Conservation (phyloP, 345 rosid species). For the Nasturtium officinale region DNA sequence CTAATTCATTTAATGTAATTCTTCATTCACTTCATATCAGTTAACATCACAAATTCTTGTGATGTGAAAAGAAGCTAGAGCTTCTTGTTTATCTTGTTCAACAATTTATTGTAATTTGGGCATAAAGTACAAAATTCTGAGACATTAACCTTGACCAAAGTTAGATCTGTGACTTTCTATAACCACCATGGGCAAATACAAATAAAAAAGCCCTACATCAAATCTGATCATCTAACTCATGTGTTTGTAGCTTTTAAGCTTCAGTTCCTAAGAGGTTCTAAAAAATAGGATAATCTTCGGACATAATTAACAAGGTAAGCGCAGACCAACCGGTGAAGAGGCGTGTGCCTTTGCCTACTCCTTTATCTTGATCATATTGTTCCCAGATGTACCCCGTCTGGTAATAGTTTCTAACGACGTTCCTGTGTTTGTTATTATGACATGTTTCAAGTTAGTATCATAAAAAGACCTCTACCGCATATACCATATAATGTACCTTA, state of each 20-base stretch:
- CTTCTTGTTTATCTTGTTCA: background rate
- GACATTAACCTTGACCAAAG: background rate
- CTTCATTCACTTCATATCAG: background rate
- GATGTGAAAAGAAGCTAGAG: background rate
- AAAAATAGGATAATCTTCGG: constrained; percentile 58
- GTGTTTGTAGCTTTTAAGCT: background rate
- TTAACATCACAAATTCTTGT: background rate
- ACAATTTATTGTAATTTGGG: background rate
- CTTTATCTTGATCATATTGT: constrained; percentile 85
- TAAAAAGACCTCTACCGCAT: background rate
- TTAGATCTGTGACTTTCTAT: constrained; percentile 17
- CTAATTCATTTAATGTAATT: too few species aligned
- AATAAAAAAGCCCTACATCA: constrained; percentile 22
- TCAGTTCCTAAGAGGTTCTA: constrained; percentile 7
- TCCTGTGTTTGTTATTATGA: constrained; percentile 51
- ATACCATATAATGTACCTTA: constrained; percentile 53
- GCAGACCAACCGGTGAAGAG: constrained; percentile 95
- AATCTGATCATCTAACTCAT: constrained; percentile 30
- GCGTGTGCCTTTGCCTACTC: constrained; percentile 79
- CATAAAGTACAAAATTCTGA: constrained; percentile 5
- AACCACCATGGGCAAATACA: constrained; percentile 6
- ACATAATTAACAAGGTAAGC: constrained; percentile 77
- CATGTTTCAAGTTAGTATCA: constrained; percentile 22
- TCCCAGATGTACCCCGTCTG: constrained; percentile 91
- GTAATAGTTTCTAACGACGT: constrained; percentile 73